phyloP scores from a whole-genome alignment of 1,139 yeast species.

The Magnusiomyces ingens region DNA sequence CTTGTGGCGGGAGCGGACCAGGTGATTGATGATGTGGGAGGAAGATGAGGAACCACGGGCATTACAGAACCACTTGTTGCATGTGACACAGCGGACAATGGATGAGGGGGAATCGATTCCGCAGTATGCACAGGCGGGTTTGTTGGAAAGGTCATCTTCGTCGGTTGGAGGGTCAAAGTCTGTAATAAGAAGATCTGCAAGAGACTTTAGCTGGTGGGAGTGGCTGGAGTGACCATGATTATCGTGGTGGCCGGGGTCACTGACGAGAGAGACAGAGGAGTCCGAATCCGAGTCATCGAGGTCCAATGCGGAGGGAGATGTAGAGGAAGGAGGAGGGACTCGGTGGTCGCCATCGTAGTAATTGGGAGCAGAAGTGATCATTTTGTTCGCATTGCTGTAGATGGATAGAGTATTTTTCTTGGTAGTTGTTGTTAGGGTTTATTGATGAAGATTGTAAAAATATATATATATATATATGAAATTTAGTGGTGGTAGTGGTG shows the following conservation, averaged over 20 bases:
- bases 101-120: constrained; percentile 61
- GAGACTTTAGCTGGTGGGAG: constrained; percentile 1
- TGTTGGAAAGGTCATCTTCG: constrained; percentile 2
- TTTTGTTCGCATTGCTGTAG: constrained; percentile 4
- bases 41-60: constrained; percentile 55
- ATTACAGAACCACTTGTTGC: constrained; percentile 90
- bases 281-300: neutral
- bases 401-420: neutral
- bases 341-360: neutral
- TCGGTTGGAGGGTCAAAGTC: neutral
- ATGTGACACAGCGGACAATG: constrained; percentile 69
- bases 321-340: neutral
- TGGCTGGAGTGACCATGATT: neutral
- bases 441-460: neutral
- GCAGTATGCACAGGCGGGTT: constrained; percentile 44
- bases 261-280: constrained; percentile 21
- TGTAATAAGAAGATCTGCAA: neutral
- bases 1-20: constrained; percentile 76
- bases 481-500: too few species aligned
- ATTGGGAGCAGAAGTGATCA: neutral
- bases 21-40: constrained; percentile 82
- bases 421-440: neutral
- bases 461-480: too few species aligned
- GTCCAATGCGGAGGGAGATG: neutral
- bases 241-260: constrained; percentile 17